These are phyloP conservation scores for Cicer judaicum DNA, from an alignment of 306 rosid genomes.

Conservation along the genomic window DNA sequence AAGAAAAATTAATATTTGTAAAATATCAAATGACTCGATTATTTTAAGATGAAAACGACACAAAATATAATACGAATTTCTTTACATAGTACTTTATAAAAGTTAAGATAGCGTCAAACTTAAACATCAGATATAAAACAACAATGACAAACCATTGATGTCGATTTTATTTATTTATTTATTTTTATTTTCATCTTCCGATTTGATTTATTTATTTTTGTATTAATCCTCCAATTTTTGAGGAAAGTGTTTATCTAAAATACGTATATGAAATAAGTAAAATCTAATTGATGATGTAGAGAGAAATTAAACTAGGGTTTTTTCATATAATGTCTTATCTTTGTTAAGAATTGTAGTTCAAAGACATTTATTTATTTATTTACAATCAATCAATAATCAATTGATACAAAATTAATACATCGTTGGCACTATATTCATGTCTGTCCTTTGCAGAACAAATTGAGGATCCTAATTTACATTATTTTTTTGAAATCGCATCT, in stretches of 20 bases:
- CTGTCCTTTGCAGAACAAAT: slow-evolving; percentile 14
- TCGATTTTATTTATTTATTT: not conserved
- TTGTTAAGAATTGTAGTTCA: no score
- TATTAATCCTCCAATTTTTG: no score
- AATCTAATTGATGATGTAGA: no score
- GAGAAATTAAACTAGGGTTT: no score
- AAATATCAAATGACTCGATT: no score
- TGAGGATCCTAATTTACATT: not conserved
- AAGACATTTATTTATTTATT: no score
- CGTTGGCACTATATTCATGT: slow-evolving; percentile 26
- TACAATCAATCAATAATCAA: not conserved
- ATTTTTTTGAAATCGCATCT: slow-evolving; percentile 59
- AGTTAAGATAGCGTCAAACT: slow-evolving; percentile 32
- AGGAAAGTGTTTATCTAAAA: no score
- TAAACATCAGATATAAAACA: slow-evolving; percentile 32
- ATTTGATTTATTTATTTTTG: slow-evolving; percentile 1
- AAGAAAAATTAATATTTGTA: no score
- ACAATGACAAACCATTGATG: not conserved
- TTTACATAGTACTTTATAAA: not conserved
- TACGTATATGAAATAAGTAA: no score
- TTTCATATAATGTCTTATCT: no score
- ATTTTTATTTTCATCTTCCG: not conserved
- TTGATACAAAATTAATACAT: slow-evolving; percentile 14
- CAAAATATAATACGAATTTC: not conserved
- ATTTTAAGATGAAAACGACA: no score